Percentiles rank a stretch among this genome's conserved stretches.
phyloP scores from a whole-genome alignment of 2,329 filamentous ascomycete genomes.

The Epichloe coenophiala region DNA sequence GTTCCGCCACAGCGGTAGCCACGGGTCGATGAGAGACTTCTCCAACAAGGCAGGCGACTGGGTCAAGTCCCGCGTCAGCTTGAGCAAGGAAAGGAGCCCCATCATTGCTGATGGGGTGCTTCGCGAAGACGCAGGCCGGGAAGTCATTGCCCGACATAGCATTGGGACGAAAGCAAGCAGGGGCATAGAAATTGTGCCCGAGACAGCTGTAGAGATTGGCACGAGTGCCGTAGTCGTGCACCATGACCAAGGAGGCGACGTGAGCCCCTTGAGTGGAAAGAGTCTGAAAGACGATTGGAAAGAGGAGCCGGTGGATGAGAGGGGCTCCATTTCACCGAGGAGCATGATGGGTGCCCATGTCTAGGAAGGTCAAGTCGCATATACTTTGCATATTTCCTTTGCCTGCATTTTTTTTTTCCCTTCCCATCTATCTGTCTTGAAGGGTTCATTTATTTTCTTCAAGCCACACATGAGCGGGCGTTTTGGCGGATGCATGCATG shows the following conservation, averaged over 20 bases:
- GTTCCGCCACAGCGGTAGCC: slow-evolving; percentile 4
- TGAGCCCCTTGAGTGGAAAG: slow-evolving; percentile 2
- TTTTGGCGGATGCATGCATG: too few species aligned
- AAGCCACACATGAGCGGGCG: not conserved
- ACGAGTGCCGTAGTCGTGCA: slow-evolving; percentile 2
- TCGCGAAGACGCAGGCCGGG: not conserved
- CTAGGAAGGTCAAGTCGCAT: not conserved
- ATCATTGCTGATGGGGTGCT: not conserved
- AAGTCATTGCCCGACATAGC: not conserved
- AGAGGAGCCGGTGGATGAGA: not conserved
- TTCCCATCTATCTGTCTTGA: not conserved
- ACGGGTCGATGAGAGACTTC: slow-evolving; percentile 12
- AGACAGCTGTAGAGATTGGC: slow-evolving; percentile 5
- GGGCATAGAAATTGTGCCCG: slow-evolving; percentile 2
- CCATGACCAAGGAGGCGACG: not conserved
- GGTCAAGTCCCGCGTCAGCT: slow-evolving; percentile 12
- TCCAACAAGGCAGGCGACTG: slow-evolving; percentile 15
- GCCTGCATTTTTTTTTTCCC: too few species aligned
- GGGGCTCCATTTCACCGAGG: not conserved
- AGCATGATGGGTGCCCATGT: not conserved
- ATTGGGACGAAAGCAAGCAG: not conserved
- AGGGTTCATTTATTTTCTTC: not conserved
- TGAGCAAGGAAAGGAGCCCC: slow-evolving; percentile 7
- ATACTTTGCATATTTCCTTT: not conserved
- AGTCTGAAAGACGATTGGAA: not conserved